Percentiles rank a stretch among this genome's conserved stretches.
phyloP scores from a whole-genome alignment of 2,329 filamentous ascomycete genomes.

The Pseudogymnoascus sp. region DNA sequence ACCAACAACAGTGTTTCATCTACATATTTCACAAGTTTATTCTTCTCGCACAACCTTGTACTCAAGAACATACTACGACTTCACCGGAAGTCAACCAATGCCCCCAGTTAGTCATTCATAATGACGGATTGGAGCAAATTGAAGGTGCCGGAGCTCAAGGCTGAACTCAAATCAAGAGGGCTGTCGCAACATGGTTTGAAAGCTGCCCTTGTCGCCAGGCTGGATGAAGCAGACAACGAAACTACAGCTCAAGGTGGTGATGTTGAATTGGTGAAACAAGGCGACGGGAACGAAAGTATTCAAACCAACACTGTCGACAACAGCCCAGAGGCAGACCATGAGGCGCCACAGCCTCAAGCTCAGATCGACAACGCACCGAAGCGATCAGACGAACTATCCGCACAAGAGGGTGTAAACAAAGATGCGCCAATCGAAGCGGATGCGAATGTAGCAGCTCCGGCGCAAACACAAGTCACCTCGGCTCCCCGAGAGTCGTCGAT shows the following conservation, averaged over 20 bases:
- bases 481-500: constrained; percentile 18
- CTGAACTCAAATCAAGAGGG: constrained; percentile 65
- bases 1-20: constrained; percentile 3
- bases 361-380: constrained; percentile 2
- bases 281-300: constrained; percentile 3
- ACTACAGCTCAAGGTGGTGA: constrained; percentile 27
- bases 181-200: constrained; percentile 64
- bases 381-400: neutral
- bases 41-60: neutral
- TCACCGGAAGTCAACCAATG: neutral
- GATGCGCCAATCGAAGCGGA: constrained; percentile 7
- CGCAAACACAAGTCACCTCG: neutral
- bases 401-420: neutral
- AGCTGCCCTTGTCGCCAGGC: constrained; percentile 60
- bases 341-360: neutral
- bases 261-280: neutral
- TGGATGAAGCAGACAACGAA: constrained; percentile 40
- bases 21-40: neutral
- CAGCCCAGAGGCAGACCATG: constrained; percentile 11
- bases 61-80: neutral
- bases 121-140: constrained; percentile 50
- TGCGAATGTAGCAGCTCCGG: constrained; percentile 8
- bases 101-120: constrained; percentile 11
- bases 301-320: neutral
- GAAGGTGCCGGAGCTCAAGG: constrained; percentile 69